Evolutionary conservation across 495 filamentous ascomycete species (phyloP), one percentile per base, ranked within the genome.

Genomic region (Hyaloscypha variabilis): DNA sequence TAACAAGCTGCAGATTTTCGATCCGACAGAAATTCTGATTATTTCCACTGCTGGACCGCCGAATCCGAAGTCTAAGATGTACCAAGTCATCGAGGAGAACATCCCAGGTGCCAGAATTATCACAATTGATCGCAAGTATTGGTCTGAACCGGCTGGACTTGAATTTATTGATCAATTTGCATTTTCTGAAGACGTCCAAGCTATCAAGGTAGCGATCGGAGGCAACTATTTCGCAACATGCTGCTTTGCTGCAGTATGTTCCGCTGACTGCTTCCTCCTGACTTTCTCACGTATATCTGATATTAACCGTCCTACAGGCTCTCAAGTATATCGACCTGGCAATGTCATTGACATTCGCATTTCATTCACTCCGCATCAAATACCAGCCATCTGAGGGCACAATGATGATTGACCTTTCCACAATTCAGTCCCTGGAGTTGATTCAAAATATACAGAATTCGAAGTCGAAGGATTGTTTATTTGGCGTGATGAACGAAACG

Each of bases 361-460:
- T 83, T 50, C 90, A 94, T 70, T 92, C 93, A 21, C 83, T 99
- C 30, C 87, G 92, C 2, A 90, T 97, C 71, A 90, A 87, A 67
- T 97, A 94, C 68, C 87, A 91, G 71, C 88, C 91, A n/a, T 93
- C 93, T 1, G 90, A 96, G 72, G 91, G 93, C 23, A 90, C 92
- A 0, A 97, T 99, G 95, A 90, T 94, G 78, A 93, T 97, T 67
- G 95, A 97, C 73, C 82, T 93, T 1, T 87, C 90, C 13, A 95
- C 96, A 2, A 90, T 96, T 36, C 82, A 86, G 17, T 91, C 90
- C 11, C 80, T 99, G 17, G 95, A 98, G 75, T 81, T 99, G 25
- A 89, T 98, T 8, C 92, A 97, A 73, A 98, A 97, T 68, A 74
- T 93, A 2, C 90, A 90, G 53, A 87, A 87, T 73, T 73, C 82